phyloP scores from a whole-genome alignment of 1,139 yeast species.

The Scheffersomyces insectosa region DNA sequence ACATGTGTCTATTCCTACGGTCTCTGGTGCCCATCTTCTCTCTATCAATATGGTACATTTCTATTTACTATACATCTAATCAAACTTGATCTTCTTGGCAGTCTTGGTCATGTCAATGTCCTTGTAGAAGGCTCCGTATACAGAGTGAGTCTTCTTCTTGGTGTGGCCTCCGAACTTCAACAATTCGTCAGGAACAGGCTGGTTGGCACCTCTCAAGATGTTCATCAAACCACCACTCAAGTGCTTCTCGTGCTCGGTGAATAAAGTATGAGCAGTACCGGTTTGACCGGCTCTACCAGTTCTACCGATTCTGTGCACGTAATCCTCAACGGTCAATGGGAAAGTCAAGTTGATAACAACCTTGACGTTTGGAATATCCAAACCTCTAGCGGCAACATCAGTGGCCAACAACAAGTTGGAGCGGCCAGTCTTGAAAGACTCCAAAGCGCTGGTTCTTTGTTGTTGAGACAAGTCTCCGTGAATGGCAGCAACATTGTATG shows the following conservation, averaged over 20 bases:
- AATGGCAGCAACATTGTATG: conserved; percentile 84
- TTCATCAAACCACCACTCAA: conserved; percentile 93
- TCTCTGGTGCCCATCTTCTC: not conserved
- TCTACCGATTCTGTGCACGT: conserved; percentile 97
- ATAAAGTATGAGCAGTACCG: conserved; percentile 91
- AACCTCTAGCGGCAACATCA: conserved; percentile 98
- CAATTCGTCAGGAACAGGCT: conserved; percentile 94
- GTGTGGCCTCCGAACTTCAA: conserved; percentile 97
- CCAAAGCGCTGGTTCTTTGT: conserved; percentile 87
- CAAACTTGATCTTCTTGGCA: conserved; percentile 89
- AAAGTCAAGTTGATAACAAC: conserved; percentile 94
- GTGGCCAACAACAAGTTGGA: conserved; percentile 85
- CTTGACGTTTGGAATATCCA: conserved; percentile 96
- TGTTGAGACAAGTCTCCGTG: conserved; percentile 95
- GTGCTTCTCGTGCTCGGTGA: conserved; percentile 97
- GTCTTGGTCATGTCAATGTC: conserved; percentile 85
- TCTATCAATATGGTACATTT: too few relatives aligned
- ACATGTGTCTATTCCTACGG: not conserved
- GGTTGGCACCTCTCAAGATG: conserved; percentile 90
- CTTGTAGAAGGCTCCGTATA: conserved; percentile 94
- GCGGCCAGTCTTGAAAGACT: conserved; percentile 80
- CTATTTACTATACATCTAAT: conserved; percentile 22
- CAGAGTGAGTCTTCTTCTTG: conserved; percentile 94
- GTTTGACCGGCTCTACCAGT: conserved; percentile 98
- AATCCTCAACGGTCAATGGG: conserved; percentile 97